Evolutionary conservation across 257 asterid species (phyloP).

Genomic region (Solanum pinnatisectum): DNA sequence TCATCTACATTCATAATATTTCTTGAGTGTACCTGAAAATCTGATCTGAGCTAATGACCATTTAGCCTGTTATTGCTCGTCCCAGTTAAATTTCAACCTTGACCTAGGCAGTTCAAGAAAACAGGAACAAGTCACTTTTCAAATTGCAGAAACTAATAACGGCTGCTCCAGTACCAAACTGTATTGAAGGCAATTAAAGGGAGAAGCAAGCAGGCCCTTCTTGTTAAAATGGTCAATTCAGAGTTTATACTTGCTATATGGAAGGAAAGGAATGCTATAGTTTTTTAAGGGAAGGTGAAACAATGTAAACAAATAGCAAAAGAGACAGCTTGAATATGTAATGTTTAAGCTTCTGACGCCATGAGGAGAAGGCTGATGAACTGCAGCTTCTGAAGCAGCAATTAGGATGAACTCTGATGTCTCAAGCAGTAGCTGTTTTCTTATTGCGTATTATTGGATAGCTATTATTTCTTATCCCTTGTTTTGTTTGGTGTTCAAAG

Average conservation of each 20-base stretch:
- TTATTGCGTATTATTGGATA: background rate
- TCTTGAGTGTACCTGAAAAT: background rate
- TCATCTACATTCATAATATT: background rate
- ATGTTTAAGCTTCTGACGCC: background rate
- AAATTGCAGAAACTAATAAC: background rate
- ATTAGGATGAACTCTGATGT: background rate
- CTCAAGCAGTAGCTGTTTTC: background rate
- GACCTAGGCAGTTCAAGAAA: background rate
- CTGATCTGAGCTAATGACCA: background rate
- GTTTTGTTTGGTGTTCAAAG: background rate
- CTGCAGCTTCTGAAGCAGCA: background rate
- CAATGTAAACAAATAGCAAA: background rate
- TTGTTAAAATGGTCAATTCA: background rate
- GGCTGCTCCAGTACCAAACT: background rate
- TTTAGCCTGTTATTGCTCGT: background rate
- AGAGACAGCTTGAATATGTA: background rate
- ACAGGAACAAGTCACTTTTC: background rate
- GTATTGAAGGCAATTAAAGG: background rate
- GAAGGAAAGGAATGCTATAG: background rate
- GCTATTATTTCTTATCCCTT: background rate
- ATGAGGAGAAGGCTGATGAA: background rate
- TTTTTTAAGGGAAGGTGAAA: background rate
- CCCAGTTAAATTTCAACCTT: background rate
- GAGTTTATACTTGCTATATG: background rate
- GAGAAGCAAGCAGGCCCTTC: background rate